Percentiles rank a stretch among this genome's conserved stretches.
phyloP scores from a whole-genome alignment of 257 asterid genomes.

The Solanum chilense region DNA sequence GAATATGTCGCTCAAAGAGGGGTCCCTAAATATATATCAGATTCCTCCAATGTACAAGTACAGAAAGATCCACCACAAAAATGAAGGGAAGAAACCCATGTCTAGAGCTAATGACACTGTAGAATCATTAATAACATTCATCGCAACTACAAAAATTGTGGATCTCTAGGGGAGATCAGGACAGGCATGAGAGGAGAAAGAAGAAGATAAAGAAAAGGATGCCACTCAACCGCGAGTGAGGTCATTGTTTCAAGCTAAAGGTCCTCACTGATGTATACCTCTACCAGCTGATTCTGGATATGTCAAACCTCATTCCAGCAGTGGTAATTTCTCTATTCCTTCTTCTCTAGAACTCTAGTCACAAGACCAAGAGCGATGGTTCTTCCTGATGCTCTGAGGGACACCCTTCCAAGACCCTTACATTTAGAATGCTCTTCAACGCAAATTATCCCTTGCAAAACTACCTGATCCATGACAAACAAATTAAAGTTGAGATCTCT shows the following conservation, averaged over 20 bases:
- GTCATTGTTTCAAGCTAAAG: not conserved
- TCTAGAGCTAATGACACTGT: not conserved
- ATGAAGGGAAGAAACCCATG: not conserved
- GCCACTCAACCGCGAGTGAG: not conserved
- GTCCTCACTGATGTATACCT: not conserved
- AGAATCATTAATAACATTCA: not conserved
- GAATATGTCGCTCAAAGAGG: not conserved
- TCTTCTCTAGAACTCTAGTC: not conserved
- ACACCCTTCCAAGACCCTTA: conserved; percentile 76
- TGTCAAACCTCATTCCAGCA: not conserved
- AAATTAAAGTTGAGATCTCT: not conserved
- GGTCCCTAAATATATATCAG: not conserved
- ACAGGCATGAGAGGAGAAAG: not conserved
- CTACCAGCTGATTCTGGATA: not conserved
- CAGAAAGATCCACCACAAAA: not conserved
- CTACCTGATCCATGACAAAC: conserved; percentile 32
- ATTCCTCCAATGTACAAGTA: not conserved
- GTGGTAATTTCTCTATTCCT: not conserved
- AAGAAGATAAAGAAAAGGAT: not conserved
- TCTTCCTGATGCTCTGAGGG: conserved; percentile 77
- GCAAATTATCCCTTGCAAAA: conserved; percentile 53
- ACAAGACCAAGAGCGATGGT: conserved; percentile 52
- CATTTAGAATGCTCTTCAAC: conserved; percentile 57
- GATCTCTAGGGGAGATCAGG: not conserved
- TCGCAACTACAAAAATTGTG: not conserved